Evolutionary conservation across 2,329 filamentous ascomycete genomes (phyloP).

Genomic region (Ophiosphaerella narmari): DNA sequence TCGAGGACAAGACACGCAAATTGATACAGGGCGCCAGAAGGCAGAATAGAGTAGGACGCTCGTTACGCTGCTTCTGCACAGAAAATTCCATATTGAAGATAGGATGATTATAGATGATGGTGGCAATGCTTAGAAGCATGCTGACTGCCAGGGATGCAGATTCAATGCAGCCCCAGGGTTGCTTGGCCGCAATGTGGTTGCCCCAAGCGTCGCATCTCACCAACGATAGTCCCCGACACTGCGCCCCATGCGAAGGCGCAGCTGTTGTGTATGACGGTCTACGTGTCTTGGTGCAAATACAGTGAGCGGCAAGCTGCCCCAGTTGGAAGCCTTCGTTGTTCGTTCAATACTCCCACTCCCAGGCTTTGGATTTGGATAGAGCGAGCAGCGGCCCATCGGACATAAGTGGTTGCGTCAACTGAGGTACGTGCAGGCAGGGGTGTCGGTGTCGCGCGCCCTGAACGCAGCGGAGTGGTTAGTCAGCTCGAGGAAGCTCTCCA

Average conservation of each 20-base stretch:
- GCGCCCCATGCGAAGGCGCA: neutral
- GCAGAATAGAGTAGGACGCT: no score
- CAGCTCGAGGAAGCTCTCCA: neutral
- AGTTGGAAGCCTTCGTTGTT: no score
- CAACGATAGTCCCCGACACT: neutral
- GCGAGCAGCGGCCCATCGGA: neutral
- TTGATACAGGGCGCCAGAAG: neutral
- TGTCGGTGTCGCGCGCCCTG: slow-evolving; percentile 1
- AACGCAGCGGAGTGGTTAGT: neutral
- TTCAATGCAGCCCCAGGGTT: no score
- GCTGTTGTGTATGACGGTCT: neutral
- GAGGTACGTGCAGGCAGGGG: neutral
- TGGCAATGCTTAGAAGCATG: slow-evolving; percentile 13
- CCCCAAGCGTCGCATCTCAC: neutral
- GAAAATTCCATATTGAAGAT: neutral
- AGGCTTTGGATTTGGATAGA: neutral
- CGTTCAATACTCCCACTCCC: neutral
- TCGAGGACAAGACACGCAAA: neutral
- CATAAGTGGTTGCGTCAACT: no score
- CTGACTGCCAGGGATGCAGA: slow-evolving; percentile 3
- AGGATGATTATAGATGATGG: neutral
- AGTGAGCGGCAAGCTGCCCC: no score
- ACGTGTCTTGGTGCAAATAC: neutral
- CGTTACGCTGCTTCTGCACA: neutral
- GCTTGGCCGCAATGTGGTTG: neutral